Evolutionary conservation across 2,329 filamentous ascomycete genomes (phyloP), one percentile per base, ranked within the genome.

Genomic region (Pyrenochaeta sp.): DNA sequence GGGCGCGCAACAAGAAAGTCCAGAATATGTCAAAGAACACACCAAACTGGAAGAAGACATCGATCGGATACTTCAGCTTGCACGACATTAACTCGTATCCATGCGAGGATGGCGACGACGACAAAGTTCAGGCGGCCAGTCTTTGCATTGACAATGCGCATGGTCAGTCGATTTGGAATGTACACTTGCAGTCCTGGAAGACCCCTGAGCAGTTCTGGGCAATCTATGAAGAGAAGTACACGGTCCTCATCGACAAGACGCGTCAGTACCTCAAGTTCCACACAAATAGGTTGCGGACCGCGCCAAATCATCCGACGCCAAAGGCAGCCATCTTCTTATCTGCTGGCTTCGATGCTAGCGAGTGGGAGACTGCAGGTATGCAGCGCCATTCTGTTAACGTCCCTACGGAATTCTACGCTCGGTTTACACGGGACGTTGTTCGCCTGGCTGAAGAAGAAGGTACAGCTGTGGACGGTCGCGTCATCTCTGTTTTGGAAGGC

Each of bases 11-110:
- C 73, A 83, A 86, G 47, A 89, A 90, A 59, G 87, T 90, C 40
- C 76, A 82, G 3, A 82, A 79, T 15, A 81, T 89, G 40, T 77
- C 87, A 6, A 93, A 91, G 76, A 94, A 91, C 71, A 87, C 89
- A 0, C 84, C 90, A 0, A 82, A 84, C 30, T 90, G 90, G 84
- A 94, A 94, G 79, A 95, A 91, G 80, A 89, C 90, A 0, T 89
- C 90, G 0, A 95, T 98, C 68, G 95, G 93, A 9, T 99, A 99
- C 75, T 98, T 97, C 77, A 97, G 93, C 75, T 77, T 99, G 43
- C 95, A 99, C 76, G 95, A 99, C 72, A 97, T 99, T 80, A 98
- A 99, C 78, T 98, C 94, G 0, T 99, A 96, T 72, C 95, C 96
- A 0, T 99, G 95, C 75, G 95, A 99, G 76, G 87, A 86, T 74